Evolutionary conservation across 2,329 filamentous ascomycete species (phyloP), one percentile per base, ranked within the genome.

Genomic region (Passalora sequoiae): DNA sequence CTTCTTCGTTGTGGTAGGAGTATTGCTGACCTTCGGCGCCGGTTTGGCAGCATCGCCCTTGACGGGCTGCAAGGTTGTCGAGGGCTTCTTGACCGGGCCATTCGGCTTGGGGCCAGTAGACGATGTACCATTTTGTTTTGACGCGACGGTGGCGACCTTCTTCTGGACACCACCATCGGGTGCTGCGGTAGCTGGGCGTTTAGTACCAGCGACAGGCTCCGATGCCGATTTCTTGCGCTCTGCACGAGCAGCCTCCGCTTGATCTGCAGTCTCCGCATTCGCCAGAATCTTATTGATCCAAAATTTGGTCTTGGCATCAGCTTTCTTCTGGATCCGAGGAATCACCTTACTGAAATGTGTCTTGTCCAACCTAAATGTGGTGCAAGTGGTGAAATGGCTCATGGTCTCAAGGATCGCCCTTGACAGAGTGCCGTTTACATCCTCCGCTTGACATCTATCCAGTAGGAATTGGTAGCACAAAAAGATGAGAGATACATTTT

Each of bases 331-430:
- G 57, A 84, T 78, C 6, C 77, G 74, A 48, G 78, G 78, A 29
- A 80, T 72, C 12, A 85, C 75, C 42, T 76, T 79, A 44, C 78
- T 75, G 43, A 88, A 76, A 57, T 84, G 84, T 29, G 80, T 76
- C 47, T 76, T 80, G 51, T 81, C 76, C 30, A 80, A 62, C 32
- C 72, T 71, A 47, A 75, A 78, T 51, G 74, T 77, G 37, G 73
- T 78, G 30, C 81, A 73, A 45, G 81, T 82, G 25, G 75, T 79
- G 45, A 80, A 79, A 43, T 74, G 67, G 4, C 79, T 74, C 61
- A 87, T 74, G 22, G 86, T 70, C 39, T 76, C 68, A 35, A 70
- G 66, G n/a, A 71, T 67, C 21, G 63, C 60, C 25, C 65, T 61
- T 9, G 68, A 51, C 6, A 74, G 53, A 13, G 59, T 45, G 25